Conservation (phyloP, 1,284 basidiomycete species). For the Hemileia vastatrix region DNA sequence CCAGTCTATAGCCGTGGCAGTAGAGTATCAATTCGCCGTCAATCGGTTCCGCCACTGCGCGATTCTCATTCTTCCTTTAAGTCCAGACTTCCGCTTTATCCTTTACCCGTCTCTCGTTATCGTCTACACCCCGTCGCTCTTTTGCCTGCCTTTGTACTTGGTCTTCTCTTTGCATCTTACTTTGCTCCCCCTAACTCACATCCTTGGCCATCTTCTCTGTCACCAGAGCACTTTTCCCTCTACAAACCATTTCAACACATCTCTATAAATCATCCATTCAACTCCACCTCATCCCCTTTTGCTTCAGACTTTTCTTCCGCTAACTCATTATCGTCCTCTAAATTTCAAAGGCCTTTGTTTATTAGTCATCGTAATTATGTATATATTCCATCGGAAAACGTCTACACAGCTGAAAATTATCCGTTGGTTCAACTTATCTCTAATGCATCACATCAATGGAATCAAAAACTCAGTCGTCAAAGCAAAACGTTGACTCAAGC, state of each 20-base stretch:
- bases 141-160: slow-evolving; percentile 13
- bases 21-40: too few relatives aligned
- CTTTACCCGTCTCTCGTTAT: not conserved
- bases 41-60: too few relatives aligned
- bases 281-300: too few relatives aligned
- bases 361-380: slow-evolving; percentile 9
- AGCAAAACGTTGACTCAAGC: slow-evolving; percentile 45
- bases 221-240: too few relatives aligned
- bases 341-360: not conserved
- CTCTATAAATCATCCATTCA: not conserved
- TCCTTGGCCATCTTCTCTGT: not conserved
- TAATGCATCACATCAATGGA: slow-evolving; percentile 33
- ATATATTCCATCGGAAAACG: slow-evolving; percentile 8
- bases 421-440: slow-evolving; percentile 35
- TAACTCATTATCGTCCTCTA: not conserved
- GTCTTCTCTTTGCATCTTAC: not conserved
- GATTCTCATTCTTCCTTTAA: too few relatives aligned
- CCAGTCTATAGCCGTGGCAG: too few relatives aligned
- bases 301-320: too few relatives aligned
- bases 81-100: too few relatives aligned
- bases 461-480: slow-evolving; percentile 35
- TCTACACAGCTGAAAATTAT: slow-evolving; percentile 35
- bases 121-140: slow-evolving; percentile 2
- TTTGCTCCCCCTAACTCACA: not conserved
- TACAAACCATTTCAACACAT: not conserved